Evolutionary conservation across 1,284 basidiomycete species (phyloP).

Genomic region (Rhodotorula sp.): DNA sequence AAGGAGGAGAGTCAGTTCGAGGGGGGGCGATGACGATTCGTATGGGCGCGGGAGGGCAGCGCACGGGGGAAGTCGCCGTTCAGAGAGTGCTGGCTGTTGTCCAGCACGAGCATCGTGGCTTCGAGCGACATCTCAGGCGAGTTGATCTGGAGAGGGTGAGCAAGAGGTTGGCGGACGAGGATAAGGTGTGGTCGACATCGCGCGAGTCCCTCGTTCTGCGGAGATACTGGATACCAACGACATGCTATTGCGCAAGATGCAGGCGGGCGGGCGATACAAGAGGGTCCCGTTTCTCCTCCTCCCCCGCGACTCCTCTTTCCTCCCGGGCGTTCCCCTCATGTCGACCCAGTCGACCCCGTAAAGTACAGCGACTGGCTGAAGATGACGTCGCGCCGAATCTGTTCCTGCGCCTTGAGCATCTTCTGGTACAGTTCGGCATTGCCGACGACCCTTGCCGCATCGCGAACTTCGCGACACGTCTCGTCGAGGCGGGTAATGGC

Average conservation of each 20-base stretch:
- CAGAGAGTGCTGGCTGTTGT: conserved; percentile 51
- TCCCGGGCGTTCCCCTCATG: not conserved
- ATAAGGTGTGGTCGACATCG: not conserved
- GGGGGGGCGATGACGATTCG: not conserved
- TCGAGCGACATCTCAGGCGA: conserved; percentile 76
- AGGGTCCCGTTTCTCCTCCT: not conserved
- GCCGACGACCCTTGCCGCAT: conserved; percentile 95
- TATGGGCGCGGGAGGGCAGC: not conserved
- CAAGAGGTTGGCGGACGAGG: not conserved
- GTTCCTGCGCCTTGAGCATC: conserved; percentile 91
- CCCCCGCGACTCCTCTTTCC: not conserved
- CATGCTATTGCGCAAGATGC: too few species aligned
- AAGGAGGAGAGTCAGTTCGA: not conserved
- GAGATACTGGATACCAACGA: too few species aligned
- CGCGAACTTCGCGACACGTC: conserved; percentile 92
- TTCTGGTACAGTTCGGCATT: conserved; percentile 94
- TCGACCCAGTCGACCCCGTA: not conserved
- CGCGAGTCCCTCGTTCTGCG: too few species aligned
- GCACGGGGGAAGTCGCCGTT: conserved; percentile 87
- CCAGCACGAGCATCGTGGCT: conserved; percentile 75
- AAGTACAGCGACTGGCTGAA: conserved; percentile 41
- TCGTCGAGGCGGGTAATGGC: conserved; percentile 95
- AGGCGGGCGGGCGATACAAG: too few species aligned
- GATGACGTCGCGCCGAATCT: conserved; percentile 81
- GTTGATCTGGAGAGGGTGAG: not conserved